Evolutionary conservation across 2,329 filamentous ascomycete species (phyloP).

Genomic region (Exophiala xenobiotica): DNA sequence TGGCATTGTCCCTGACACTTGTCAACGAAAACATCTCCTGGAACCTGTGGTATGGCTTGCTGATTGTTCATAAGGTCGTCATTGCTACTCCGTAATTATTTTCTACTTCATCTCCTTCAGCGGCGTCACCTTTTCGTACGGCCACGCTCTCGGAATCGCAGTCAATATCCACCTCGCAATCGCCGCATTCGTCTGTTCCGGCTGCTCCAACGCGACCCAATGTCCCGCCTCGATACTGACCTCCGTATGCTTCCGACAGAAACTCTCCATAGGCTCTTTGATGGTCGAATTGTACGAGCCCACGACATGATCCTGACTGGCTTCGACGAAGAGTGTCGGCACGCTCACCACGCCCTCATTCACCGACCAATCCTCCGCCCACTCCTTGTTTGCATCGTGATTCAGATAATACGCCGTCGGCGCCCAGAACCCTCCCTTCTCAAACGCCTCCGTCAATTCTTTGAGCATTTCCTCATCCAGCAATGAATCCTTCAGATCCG

Average conservation of each 20-base stretch:
- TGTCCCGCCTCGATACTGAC: conserved; percentile 52
- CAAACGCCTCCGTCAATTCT: conserved; percentile 30
- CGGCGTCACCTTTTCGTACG: conserved; percentile 12
- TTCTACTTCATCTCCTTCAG: conserved; percentile 4
- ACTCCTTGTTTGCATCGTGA: conserved; percentile 44
- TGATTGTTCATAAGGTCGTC: neutral
- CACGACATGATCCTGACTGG: conserved; percentile 12
- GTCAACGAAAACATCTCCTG: too few relatives aligned
- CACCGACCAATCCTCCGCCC: conserved; percentile 42
- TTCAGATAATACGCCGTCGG: conserved; percentile 46
- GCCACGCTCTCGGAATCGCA: conserved; percentile 15
- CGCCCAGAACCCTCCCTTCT: conserved; percentile 43
- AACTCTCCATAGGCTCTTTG: conserved; percentile 18
- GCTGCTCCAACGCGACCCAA: conserved; percentile 77
- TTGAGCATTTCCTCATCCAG: conserved; percentile 12
- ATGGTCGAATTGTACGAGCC: conserved; percentile 11
- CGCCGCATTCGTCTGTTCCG: conserved; percentile 64
- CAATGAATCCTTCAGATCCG: conserved; percentile 8
- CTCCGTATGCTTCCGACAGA: conserved; percentile 15
- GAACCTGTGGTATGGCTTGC: too few relatives aligned
- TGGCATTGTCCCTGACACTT: too few relatives aligned
- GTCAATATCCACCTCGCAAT: conserved; percentile 19
- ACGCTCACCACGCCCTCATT: conserved; percentile 29
- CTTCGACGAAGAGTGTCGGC: conserved; percentile 21
- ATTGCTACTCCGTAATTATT: neutral